Percentiles rank a stretch among this genome's conserved stretches.
These are phyloP conservation scores for Nakaseomyces kungkrabaensis DNA, from an alignment of 1,139 yeast species.

Conservation along the genomic window DNA sequence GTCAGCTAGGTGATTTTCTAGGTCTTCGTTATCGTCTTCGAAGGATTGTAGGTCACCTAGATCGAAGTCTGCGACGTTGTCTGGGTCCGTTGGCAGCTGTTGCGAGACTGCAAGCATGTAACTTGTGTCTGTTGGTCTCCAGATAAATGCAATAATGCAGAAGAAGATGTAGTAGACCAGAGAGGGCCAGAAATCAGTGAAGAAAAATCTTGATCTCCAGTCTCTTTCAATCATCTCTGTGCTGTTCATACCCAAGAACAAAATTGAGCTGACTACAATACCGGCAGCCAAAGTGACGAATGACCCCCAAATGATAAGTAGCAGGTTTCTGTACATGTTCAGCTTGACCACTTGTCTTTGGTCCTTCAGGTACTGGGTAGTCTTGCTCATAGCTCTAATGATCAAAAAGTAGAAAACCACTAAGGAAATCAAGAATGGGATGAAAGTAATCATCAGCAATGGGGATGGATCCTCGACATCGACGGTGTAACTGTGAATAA, in stretches of 20 bases:
- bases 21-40: constrained; percentile 20
- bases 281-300: constrained; percentile 51
- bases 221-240: constrained; percentile 73
- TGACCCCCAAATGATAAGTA: constrained; percentile 65
- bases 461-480: constrained; percentile 37
- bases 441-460: constrained; percentile 36
- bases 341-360: constrained; percentile 91
- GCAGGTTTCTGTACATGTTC: constrained; percentile 70
- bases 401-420: constrained; percentile 67
- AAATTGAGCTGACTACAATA: constrained; percentile 57
- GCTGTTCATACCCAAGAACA: constrained; percentile 63
- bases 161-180: constrained; percentile 78
- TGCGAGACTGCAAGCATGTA: constrained; percentile 91
- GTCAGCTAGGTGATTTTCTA: constrained; percentile 18
- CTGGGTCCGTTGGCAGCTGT: constrained; percentile 78
- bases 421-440: constrained; percentile 66
- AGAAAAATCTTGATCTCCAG: constrained; percentile 87
- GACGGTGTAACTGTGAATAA: constrained; percentile 55
- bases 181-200: constrained; percentile 92
- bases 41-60: constrained; percentile 59
- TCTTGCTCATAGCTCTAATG: constrained; percentile 60
- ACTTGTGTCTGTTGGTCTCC: constrained; percentile 97
- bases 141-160: constrained; percentile 74
- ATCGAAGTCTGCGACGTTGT: constrained; percentile 65
- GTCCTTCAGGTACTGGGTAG: constrained; percentile 62